Base-by-base conservation (phyloP, 176 grass and related monocot genomes). In the Oryza rufipogon region DNA sequence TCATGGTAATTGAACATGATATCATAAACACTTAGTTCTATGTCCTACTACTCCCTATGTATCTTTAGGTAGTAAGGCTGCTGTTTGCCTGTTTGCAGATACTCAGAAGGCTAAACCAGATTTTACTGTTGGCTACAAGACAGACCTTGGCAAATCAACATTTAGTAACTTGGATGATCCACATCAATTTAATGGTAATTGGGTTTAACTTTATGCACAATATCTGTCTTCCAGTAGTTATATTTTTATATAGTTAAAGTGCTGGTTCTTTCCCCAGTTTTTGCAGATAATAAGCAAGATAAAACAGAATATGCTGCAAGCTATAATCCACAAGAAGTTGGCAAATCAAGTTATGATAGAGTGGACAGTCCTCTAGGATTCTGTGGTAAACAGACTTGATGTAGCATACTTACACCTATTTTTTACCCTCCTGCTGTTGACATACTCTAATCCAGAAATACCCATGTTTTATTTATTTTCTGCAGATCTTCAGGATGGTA, bases 401-500 rank as follows among this genome's bases (percentile, higher is more conserved):
- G 17, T 17, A 56, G 20, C 23, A 77, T 54, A 20, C 23, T 54
- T 63, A 33, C n/a, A 32, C 56, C 46, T 7, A 10, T 77, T 67
- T 71, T 46, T 78, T 17, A 60, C 20, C 67, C 60, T 78, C 58
- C 60, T 54, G 33, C 34, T 86, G 63, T 7, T 82, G 32, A 66
- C 63, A 71, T 78, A 71, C 33, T 81, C 39, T 76, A 60, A 78
- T 74, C 34, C 36, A 83, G 14, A 34, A 39, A n/a, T 58, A 73
- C 47, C 66, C 72, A 58, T 82, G 58, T 73, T 78, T 78, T 73
- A 11, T 77, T 46, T 14, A 10, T 10, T 3, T 47, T 39, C 34
- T 82, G 68, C 30, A 90, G 88, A 82, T 82, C 14, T 60, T 90
- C 83, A 68, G 44, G 32, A 77, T 70, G 71, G 49, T 64, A 70